Evolutionary conservation across 2,329 filamentous ascomycete genomes (phyloP), one percentile per base, ranked within the genome.

Genomic region (Teratosphaeria viscida): DNA sequence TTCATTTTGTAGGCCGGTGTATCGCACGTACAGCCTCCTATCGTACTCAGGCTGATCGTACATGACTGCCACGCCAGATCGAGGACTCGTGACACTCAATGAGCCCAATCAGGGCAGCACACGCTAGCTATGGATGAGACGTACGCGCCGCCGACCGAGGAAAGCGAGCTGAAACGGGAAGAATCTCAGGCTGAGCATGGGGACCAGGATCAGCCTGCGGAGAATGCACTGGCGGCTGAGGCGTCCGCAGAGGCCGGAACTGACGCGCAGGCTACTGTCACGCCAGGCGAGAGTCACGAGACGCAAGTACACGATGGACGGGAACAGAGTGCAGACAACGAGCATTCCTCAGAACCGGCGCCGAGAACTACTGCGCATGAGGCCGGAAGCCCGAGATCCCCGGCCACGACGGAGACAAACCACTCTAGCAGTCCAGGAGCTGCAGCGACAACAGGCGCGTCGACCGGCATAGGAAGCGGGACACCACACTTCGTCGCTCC

Each of bases 401-500:
- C 43, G 11, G 16, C 19, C 43, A 49, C 43, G 43, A 16, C 43
- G 43, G 19, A 49, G 43, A 49, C n/a, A 49, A 49, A n/a, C 19
- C 43, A 49, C 16, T 19, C 43, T n/a, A 49, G 16, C 16, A 49
- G 43, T 23, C 43, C 43, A 23, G 16, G 43, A 10, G 6, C 16
- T n/a, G 23, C 43, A 23, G 43, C 43, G 43, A 49, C 16, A 8
- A 49, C 43, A 19, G 19, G 43, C 7, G 43, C 43, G 19, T 49
- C 43, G 43, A 49, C 43, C 19, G 43, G 43, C 43, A 49, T 49
- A 19, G 43, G 43, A 55, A 57, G 62, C 55, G 58, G 61, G 19
- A 55, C 63, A 34, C 65, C 66, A 60, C 63, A 71, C 52, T 73
- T 74, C 63, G 74, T 74, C 16, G 69, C 72, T 12, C 74, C 74